Evolutionary conservation across 2,329 filamentous ascomycete species (phyloP), one percentile per base, ranked within the genome.

Genomic region (Fusarium robinianum): DNA sequence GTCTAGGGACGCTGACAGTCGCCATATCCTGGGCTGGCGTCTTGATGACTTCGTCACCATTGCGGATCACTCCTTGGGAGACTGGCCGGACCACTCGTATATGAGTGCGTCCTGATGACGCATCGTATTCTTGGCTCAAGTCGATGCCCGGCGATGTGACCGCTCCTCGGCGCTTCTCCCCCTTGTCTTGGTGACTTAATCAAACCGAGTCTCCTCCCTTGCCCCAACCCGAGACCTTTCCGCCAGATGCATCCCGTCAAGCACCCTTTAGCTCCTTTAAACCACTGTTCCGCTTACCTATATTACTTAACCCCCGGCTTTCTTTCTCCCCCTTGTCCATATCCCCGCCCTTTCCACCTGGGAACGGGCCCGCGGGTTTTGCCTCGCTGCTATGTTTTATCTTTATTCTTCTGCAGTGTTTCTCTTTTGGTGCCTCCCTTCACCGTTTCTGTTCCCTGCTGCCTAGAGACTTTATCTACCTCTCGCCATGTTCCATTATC

Each of bases 401-500:
- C 27, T 9, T 14, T 29, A 19, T 46, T 34, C 34, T 30, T 38
- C 27, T 22, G 39, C 43, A 22, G 51, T 38, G 23, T 41, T 40
- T 46, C 38, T 37, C 32, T n/a, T n/a, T n/a, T n/a, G n/a, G n/a
- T n/a, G n/a, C n/a, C 38, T 34, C 24, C 21, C 9, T 23, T 31
- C 37, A 22, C 24, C 25, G 21, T n/a, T n/a, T n/a, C 21, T 23
- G 2, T 15, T 41, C 19, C n/a, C 12, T 11, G 7, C 22, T n/a
- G 23, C 23, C 37, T 11, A 18, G n/a, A n/a, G n/a, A n/a, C n/a
- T n/a, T n/a, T n/a, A n/a, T n/a, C n/a, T 27, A 41, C 15, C 36
- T 25, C 29, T 27, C 55, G 60, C 50, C 27, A 63, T 63, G 61
- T 53, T 51, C 32, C 44, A 51, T 34, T 41, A 42, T 34, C 45